Evolutionary conservation across 148 eudicot genomes (phyloP), one percentile per base, ranked within the genome.

Genomic region (Euryodendron excelsum): DNA sequence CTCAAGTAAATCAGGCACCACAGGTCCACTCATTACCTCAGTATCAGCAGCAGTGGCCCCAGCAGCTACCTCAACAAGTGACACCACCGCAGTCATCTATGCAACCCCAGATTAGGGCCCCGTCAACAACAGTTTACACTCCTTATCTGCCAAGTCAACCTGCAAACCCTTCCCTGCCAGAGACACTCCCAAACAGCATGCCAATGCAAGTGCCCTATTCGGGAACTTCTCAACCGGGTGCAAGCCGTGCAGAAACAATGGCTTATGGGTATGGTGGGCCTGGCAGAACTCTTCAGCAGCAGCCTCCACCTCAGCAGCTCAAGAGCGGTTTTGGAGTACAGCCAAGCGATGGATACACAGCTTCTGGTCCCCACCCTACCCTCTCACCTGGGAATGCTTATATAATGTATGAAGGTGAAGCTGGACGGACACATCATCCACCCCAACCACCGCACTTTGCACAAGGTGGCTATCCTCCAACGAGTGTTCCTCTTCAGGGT

Each of bases 1-100:
- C 88, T 71, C 94, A 87, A 84, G 86, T 72, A 41, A 92, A 84
- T 84, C 93, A 86, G 80, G 17, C 87, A 74, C 85, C 88, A 69
- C 98, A 87, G 56, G 72, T 74, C 73, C 93, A 84, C 80, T 77
- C 85, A 11, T 64, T 71, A 70, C 86, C 94, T 74, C 94, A 84
- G 80, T 90, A 93, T 73, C 96, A 88, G 84, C 93, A 85, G 65
- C 93, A 89, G 76, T 90, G 94, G 92, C 55, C 93, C 64, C 92
- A 85, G 75, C 90, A 90, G 82, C 72, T 75, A 55, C 74, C 90
- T 70, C 90, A 87, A 83, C 89, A 88, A 27, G 82, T 77, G 74
- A 89, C 84, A 53, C 86, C 85, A 20, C 85, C 80, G 6, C 88
- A 81, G 72, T 80, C 88, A 64, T 50, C 88, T 69, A 73, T 86